Conservation (phyloP, 768 basidiomycete genomes). For the Lentinus tigrinus region DNA sequence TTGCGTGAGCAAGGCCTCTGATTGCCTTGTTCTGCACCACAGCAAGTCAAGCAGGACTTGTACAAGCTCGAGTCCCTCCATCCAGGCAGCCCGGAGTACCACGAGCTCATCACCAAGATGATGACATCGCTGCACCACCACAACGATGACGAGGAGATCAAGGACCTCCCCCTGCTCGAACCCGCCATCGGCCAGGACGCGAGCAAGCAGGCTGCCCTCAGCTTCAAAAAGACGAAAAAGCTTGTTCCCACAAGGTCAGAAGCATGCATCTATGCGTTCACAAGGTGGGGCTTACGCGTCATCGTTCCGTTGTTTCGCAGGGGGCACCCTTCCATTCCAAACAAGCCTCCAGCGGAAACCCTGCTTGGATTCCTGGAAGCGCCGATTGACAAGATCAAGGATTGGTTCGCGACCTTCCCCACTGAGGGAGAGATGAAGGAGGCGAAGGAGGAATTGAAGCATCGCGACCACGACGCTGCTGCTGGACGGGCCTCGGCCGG, state of each 20-base stretch:
- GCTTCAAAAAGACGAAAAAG: constrained; percentile 57
- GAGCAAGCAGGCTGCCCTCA: constrained; percentile 43
- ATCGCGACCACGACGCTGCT: constrained; percentile 28
- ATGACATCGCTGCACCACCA: constrained; percentile 51
- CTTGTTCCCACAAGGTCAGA: constrained; percentile 60
- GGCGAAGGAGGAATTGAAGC: constrained; percentile 34
- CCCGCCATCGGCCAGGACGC: constrained; percentile 43
- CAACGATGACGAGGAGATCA: constrained; percentile 55
- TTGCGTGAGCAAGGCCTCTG: too few species aligned
- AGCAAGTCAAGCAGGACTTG: constrained; percentile 40
- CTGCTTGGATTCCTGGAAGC: constrained; percentile 50
- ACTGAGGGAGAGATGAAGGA: constrained; percentile 49
- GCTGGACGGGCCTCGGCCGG: constrained; percentile 12
- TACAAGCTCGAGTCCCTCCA: constrained; percentile 46
- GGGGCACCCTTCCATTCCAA: constrained; percentile 50
- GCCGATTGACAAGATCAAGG: constrained; percentile 60
- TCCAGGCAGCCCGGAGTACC: constrained; percentile 44
- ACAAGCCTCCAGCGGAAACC: constrained; percentile 62
- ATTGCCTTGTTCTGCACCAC: neutral
- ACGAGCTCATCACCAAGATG: constrained; percentile 39
- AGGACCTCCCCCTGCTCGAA: constrained; percentile 57
- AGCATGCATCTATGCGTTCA: neutral
- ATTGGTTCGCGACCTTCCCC: constrained; percentile 54
- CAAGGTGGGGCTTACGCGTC: neutral
- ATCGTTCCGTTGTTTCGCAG: constrained; percentile 28